phyloP scores from a whole-genome alignment of 2,329 filamentous ascomycete genomes.

The Trichoderma sp. region DNA sequence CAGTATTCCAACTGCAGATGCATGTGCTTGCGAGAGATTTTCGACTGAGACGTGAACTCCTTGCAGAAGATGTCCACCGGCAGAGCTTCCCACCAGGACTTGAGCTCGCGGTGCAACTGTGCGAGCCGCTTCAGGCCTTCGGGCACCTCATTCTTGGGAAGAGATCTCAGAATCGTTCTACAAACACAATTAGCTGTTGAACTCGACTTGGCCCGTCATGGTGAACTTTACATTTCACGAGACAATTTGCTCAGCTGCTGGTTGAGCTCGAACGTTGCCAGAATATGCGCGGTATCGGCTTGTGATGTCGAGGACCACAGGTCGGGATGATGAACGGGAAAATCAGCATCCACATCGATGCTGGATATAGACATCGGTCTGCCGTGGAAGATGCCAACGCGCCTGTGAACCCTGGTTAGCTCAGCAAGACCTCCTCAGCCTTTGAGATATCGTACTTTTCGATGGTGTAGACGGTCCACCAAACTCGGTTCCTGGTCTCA shows the following conservation, averaged over 20 bases:
- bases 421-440: slow-evolving; percentile 28
- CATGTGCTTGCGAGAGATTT: slow-evolving; percentile 51
- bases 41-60: slow-evolving; percentile 45
- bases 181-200: neutral
- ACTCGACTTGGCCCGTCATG: too few species aligned
- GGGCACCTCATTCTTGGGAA: slow-evolving; percentile 15
- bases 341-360: slow-evolving; percentile 56
- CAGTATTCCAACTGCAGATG: slow-evolving; percentile 57
- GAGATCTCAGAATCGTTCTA: slow-evolving; percentile 15
- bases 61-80: slow-evolving; percentile 40
- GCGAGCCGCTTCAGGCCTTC: slow-evolving; percentile 18
- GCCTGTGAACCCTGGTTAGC: slow-evolving; percentile 39
- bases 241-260: slow-evolving; percentile 41
- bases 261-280: slow-evolving; percentile 47
- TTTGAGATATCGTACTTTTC: slow-evolving; percentile 49
- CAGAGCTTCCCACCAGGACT: slow-evolving; percentile 47
- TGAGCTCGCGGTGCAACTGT: slow-evolving; percentile 16
- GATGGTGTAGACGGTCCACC: slow-evolving; percentile 60
- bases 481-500: slow-evolving; percentile 58
- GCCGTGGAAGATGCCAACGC: slow-evolving; percentile 59
- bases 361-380: slow-evolving; percentile 56
- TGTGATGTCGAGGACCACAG: slow-evolving; percentile 46
- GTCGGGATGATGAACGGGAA: slow-evolving; percentile 51
- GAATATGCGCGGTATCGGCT: slow-evolving; percentile 50
- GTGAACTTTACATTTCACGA: slow-evolving; percentile 44